Percentiles rank a stretch among this genome's conserved stretches.
Conservation (phyloP, 2,329 filamentous ascomycete species). For the Xylariaceae sp. region DNA sequence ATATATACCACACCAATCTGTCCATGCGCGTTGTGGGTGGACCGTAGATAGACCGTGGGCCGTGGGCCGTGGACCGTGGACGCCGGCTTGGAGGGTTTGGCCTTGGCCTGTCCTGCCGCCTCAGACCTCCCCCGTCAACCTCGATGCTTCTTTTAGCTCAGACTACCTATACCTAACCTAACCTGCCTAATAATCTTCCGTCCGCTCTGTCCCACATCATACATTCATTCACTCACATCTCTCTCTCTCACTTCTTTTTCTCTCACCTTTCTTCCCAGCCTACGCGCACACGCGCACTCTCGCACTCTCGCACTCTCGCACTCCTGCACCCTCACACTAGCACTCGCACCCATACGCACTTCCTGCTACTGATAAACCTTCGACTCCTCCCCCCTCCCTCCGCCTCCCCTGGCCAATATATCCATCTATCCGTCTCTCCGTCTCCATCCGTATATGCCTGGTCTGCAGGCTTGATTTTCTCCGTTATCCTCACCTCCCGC, state of each 20-base stretch:
- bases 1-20: slow-evolving; percentile 11
- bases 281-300: background rate
- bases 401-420: slow-evolving; percentile 3
- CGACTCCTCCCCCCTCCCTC: slow-evolving; percentile 20
- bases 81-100: slow-evolving; percentile 29
- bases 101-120: slow-evolving; percentile 30
- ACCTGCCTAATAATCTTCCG: slow-evolving; percentile 8
- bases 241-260: slow-evolving; percentile 18
- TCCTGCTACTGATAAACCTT: background rate
- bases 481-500: background rate
- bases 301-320: background rate
- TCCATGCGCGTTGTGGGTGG: slow-evolving; percentile 17
- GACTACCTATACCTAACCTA: slow-evolving; percentile 25
- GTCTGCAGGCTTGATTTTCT: slow-evolving; percentile 14
- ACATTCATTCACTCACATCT: slow-evolving; percentile 11
- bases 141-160: slow-evolving; percentile 31
- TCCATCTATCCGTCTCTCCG: slow-evolving; percentile 15
- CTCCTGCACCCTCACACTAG: background rate
- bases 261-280: slow-evolving; percentile 5
- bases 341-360: background rate
- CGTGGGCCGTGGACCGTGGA: slow-evolving; percentile 29
- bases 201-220: slow-evolving; percentile 22
- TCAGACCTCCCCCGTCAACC: slow-evolving; percentile 31
- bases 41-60: slow-evolving; percentile 21
- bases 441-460: slow-evolving; percentile 3